phyloP scores from a whole-genome alignment of 331 rosid species.

The Malus hybrid region DNA sequence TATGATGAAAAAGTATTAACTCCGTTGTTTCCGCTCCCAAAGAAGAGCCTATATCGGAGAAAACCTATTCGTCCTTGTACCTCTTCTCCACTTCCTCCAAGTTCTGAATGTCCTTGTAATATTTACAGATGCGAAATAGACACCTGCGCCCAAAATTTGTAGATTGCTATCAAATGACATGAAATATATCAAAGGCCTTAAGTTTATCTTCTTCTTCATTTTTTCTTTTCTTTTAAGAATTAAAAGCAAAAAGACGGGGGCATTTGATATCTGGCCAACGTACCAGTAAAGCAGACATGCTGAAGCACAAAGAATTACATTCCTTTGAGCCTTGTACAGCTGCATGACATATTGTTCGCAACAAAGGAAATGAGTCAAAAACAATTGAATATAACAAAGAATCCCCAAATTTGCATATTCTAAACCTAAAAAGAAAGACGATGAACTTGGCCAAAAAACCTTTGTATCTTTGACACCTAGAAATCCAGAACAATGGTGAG shows the following conservation, averaged over 20 bases:
- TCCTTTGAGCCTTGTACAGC: constrained; percentile 95
- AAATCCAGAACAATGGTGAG: background rate
- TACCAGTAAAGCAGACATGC: constrained; percentile 91
- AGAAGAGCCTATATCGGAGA: background rate
- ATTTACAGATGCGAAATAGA: constrained; percentile 64
- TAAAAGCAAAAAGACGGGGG: background rate
- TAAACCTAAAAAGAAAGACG: background rate
- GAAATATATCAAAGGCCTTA: background rate
- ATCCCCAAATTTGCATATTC: background rate
- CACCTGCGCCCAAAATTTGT: constrained; percentile 48
- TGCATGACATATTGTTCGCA: constrained; percentile 24
- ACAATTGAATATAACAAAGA: background rate
- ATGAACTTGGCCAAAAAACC: background rate
- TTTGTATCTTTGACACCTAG: background rate
- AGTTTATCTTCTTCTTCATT: background rate
- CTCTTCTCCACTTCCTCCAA: constrained; percentile 92
- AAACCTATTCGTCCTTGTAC: constrained; percentile 57
- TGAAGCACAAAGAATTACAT: constrained; percentile 64
- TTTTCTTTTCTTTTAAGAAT: background rate
- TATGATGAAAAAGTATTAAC: background rate
- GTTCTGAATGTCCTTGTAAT: constrained; percentile 55
- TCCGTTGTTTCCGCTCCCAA: background rate
- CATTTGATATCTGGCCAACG: background rate
- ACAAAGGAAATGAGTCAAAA: constrained; percentile 1
- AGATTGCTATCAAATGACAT: background rate